These are phyloP conservation scores for Tuber magnatum DNA, from an alignment of 495 filamentous ascomycete genomes.

Conservation along the genomic window DNA sequence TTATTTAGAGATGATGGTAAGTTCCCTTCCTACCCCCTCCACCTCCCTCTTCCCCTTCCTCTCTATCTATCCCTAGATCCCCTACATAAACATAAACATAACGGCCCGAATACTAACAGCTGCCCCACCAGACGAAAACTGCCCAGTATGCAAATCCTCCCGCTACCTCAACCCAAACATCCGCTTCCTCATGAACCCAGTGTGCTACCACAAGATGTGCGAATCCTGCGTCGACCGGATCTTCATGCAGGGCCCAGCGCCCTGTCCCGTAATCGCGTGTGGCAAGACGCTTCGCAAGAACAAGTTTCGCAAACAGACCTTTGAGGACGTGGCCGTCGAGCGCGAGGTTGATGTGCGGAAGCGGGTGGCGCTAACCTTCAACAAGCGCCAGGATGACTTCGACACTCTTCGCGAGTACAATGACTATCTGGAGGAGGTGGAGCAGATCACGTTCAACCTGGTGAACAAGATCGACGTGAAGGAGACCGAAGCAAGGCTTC, in stretches of 20 bases:
- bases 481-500: constrained; percentile 62
- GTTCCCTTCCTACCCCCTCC: background rate
- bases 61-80: background rate
- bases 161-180: constrained; percentile 91
- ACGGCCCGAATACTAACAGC: constrained; percentile 18
- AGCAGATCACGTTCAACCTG: constrained; percentile 82
- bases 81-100: background rate
- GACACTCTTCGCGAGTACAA: constrained; percentile 72
- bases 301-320: constrained; percentile 78
- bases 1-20: constrained; percentile 27
- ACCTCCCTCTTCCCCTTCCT: background rate
- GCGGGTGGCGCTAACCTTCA: constrained; percentile 73
- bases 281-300: constrained; percentile 73
- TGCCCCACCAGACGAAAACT: constrained; percentile 59
- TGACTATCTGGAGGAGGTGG: constrained; percentile 89
- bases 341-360: constrained; percentile 87
- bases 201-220: constrained; percentile 99
- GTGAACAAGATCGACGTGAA: constrained; percentile 62
- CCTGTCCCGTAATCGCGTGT: constrained; percentile 84
- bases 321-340: constrained; percentile 83
- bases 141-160: constrained; percentile 91
- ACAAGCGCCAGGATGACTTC: constrained; percentile 85
- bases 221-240: constrained; percentile 87
- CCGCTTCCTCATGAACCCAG: constrained; percentile 88
- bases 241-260: constrained; percentile 80